Evolutionary conservation across 2,329 filamentous ascomycete genomes (phyloP).

Genomic region (Setomelanomma holmii): DNA sequence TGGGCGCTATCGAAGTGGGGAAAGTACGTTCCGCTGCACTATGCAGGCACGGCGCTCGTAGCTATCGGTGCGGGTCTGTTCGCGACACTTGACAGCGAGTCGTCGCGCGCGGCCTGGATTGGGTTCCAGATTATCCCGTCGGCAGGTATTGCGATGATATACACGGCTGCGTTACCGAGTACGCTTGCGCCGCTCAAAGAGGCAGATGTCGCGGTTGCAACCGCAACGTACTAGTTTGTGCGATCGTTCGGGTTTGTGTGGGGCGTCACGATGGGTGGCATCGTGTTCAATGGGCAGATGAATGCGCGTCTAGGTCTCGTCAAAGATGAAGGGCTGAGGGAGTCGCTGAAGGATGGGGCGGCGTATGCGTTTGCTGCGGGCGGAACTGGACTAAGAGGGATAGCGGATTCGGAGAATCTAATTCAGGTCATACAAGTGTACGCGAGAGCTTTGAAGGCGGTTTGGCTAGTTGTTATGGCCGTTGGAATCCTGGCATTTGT

Average conservation of each 20-base stretch:
- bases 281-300: conserved; percentile 21
- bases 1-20: conserved; percentile 20
- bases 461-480: too few species aligned
- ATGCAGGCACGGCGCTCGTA: conserved; percentile 5
- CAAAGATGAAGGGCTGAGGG: not conserved
- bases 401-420: too few species aligned
- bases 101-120: conserved; percentile 19
- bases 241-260: conserved; percentile 26
- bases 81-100: conserved; percentile 6
- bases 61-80: conserved; percentile 15
- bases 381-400: too few species aligned
- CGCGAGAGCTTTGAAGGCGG: conserved; percentile 29
- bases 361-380: conserved; percentile 14
- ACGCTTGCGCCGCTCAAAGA: conserved; percentile 15
- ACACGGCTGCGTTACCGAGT: conserved; percentile 15
- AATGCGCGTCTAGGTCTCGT: not conserved
- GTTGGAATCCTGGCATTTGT: too few species aligned
- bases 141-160: conserved; percentile 10
- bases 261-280: conserved; percentile 22
- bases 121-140: conserved; percentile 16
- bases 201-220: conserved; percentile 14
- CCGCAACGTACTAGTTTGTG: conserved; percentile 20
- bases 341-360: conserved; percentile 4
- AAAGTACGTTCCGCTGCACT: conserved; percentile 18
- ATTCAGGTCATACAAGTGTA: conserved; percentile 37